A percentile compares a stretch with the other conserved stretches of the same genome.
phyloP scores from a whole-genome alignment of 176 grass and related monocot species.

The Saccharum officinarum region DNA sequence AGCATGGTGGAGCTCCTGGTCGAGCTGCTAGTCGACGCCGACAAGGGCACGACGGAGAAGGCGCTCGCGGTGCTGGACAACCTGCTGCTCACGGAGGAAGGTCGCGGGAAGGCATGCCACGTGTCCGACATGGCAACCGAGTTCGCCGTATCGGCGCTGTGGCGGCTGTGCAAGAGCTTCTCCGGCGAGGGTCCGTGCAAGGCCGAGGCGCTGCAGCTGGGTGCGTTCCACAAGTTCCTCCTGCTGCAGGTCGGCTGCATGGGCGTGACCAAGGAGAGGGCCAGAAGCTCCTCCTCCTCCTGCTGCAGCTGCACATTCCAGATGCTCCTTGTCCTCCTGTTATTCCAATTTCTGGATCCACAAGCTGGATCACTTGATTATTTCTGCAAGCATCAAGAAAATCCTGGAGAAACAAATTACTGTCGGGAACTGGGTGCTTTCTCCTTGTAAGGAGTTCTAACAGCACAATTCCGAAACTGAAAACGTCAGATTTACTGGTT shows the following conservation, averaged over 20 bases:
- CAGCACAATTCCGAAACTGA: too few species aligned
- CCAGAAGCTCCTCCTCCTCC: background rate
- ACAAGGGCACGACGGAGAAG: conserved; percentile 83
- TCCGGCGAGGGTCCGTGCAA: conserved; percentile 33
- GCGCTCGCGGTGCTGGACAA: conserved; percentile 66
- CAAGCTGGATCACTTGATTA: too few species aligned
- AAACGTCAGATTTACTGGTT: too few species aligned
- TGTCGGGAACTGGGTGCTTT: too few species aligned
- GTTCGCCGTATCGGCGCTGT: conserved; percentile 74
- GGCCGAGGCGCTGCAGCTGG: conserved; percentile 61
- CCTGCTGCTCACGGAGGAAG: conserved; percentile 44
- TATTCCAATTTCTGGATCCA: too few species aligned
- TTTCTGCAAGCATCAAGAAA: too few species aligned
- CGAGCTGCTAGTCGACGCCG: conserved; percentile 61
- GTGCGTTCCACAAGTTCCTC: conserved; percentile 81
- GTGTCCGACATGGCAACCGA: conserved; percentile 76
- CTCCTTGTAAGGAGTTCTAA: too few species aligned
- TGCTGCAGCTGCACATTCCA: too few species aligned
- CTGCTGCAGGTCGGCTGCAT: conserved; percentile 71
- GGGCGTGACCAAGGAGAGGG: conserved; percentile 61
- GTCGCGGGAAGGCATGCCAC: conserved; percentile 42
- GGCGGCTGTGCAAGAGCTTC: conserved; percentile 70
- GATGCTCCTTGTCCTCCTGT: too few species aligned
- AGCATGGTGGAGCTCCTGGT: conserved; percentile 50
- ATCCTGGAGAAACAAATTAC: too few species aligned